These are phyloP conservation scores for Aspergillus oerlinghausenensis DNA, from an alignment of 2,329 filamentous ascomycete genomes.

Conservation along the genomic window DNA sequence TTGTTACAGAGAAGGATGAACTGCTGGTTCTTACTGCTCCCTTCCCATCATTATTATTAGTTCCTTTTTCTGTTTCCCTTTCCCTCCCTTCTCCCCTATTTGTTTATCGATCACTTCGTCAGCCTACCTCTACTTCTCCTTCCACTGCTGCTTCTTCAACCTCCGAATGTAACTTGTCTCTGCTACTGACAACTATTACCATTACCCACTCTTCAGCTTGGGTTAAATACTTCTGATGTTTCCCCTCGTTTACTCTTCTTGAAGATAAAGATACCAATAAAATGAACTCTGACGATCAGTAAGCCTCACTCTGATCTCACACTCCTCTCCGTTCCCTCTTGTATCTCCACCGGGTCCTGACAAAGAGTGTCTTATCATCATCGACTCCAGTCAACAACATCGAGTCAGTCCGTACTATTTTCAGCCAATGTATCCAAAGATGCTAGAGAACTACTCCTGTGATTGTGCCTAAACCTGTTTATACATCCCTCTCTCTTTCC, in stretches of 20 bases:
- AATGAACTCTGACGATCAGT: conserved; percentile 20
- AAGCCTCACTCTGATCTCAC: conserved; percentile 12
- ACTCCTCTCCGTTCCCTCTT: conserved; percentile 10
- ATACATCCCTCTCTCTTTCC: conserved; percentile 9
- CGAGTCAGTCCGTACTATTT: conserved; percentile 15
- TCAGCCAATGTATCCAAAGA: conserved; percentile 17
- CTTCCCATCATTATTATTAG: not conserved
- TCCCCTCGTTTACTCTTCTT: not conserved
- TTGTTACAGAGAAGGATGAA: not conserved
- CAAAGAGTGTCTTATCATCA: conserved; percentile 14
- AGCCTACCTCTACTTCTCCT: not conserved
- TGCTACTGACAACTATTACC: not conserved
- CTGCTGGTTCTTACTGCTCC: not conserved
- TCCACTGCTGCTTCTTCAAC: conserved; percentile 11
- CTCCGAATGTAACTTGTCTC: conserved; percentile 17
- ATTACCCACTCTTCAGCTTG: not conserved
- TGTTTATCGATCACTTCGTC: not conserved
- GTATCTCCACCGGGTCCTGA: conserved; percentile 11
- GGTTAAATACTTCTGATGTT: not conserved
- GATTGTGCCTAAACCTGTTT: conserved; percentile 23
- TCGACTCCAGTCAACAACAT: conserved; percentile 16
- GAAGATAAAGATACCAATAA: not conserved
- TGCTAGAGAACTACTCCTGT: conserved; percentile 17
- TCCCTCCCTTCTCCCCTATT: conserved; percentile 2
- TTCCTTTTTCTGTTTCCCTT: conserved; percentile 5